Evolutionary conservation across 2,329 filamentous ascomycete species (phyloP), one percentile per base, ranked within the genome.

Genomic region (Apiospora sp.): DNA sequence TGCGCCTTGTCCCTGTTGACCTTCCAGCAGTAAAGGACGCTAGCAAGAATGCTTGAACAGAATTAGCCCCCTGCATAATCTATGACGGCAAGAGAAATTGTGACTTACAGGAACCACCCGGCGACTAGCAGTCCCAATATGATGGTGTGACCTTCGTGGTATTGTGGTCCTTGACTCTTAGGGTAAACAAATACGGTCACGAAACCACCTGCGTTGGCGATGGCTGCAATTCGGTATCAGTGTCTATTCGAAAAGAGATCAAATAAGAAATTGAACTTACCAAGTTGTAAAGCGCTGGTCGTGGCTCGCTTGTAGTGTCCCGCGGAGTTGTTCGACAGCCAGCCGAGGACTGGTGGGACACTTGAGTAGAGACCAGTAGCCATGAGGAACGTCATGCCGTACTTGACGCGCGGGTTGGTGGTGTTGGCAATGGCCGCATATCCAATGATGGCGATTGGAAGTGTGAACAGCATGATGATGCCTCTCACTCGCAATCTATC

Each of bases 261-360:
- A 14, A 1, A 3, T 4, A 3, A 1, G 13, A 4, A 6, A 3
- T 12, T 8, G 41, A 22, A 30, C 67, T 46, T 48, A 68, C 67
- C 67, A 37, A 93, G 83, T 79, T 93, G 91, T 75, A 93, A 77
- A 0, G 88, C 92, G 1, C 88, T 89, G 0, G 91, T 91, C 0
- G 91, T 93, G 0, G 92, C 91, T 19, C 92, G 84, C 79, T 93
- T 93, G 78, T 93, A 93, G 78, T 93, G 91, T 0, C 89, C 90
- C 0, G 91, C 90, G 0, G 88, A 90, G 78, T 93, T 93, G 78
- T 92, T 92, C 2, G 89, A 88, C 74, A 91, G 88, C 91, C 91
- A 93, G 1, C 88, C 90, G 13, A 93, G 82, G 3, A 92, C 87
- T 24, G 87, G 88, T 0, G 91, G 91, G 0, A 92, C 89, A 58